A percentile compares a stretch with the other conserved stretches of the same genome.
Conservation (phyloP, 345 rosid species). For the Barbarea vulgaris region DNA sequence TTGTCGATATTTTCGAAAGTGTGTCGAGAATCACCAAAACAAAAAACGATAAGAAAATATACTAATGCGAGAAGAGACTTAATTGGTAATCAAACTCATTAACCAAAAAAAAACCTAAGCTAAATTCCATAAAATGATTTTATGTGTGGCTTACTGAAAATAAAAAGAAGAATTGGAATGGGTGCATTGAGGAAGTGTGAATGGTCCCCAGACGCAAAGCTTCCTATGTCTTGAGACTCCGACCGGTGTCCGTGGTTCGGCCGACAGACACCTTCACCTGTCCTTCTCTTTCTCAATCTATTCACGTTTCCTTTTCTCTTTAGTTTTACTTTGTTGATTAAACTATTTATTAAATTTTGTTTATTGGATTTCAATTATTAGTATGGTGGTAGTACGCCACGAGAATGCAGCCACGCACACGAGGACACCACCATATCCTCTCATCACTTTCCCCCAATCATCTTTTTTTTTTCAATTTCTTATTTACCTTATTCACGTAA, state of each 20-base stretch:
- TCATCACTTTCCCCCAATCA: slow-evolving; percentile 21
- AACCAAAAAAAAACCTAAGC: background rate
- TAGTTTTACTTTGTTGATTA: slow-evolving; percentile 40
- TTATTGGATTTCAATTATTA: slow-evolving; percentile 30
- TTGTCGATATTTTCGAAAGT: background rate
- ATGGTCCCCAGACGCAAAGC: slow-evolving; percentile 42
- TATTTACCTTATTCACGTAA: slow-evolving; percentile 9
- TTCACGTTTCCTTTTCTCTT: slow-evolving; percentile 41
- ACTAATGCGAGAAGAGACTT: background rate
- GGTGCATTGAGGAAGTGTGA: slow-evolving; percentile 28
- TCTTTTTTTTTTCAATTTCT: slow-evolving; percentile 11
- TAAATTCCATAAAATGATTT: background rate
- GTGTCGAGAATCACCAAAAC: background rate
- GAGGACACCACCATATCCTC: slow-evolving; percentile 54
- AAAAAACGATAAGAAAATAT: slow-evolving; percentile 5
- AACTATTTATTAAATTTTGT: slow-evolving; percentile 14
- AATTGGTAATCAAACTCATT: background rate
- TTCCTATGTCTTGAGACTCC: slow-evolving; percentile 25
- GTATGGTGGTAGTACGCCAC: slow-evolving; percentile 32
- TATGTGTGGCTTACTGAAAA: background rate
- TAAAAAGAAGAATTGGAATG: slow-evolving; percentile 22
- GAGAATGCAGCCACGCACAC: slow-evolving; percentile 67
- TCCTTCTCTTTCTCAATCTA: slow-evolving; percentile 41
- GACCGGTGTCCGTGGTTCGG: slow-evolving; percentile 60
- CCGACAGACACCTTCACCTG: slow-evolving; percentile 53